phyloP scores from a whole-genome alignment of 2,329 filamentous ascomycete species.

The Cyanodermella asteris region DNA sequence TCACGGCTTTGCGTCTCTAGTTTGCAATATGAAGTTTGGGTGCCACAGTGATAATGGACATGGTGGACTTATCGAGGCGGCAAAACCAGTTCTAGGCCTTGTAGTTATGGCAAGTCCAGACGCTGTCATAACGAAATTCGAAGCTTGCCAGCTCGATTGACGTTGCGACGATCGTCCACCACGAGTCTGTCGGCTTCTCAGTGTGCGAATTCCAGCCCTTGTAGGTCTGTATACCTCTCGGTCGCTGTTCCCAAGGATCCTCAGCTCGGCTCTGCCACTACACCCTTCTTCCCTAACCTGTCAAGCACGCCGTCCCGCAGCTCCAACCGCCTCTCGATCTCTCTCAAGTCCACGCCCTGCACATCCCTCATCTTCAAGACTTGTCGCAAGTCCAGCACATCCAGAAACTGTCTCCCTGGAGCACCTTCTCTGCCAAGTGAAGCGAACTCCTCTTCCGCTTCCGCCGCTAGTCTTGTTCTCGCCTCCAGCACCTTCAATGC shows the following conservation, averaged over 20 bases:
- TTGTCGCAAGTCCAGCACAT: conserved; percentile 28
- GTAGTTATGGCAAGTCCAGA: too few species aligned
- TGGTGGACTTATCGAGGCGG: too few species aligned
- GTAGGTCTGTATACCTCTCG: too few species aligned
- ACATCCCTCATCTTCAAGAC: conserved; percentile 26
- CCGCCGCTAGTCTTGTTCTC: conserved; percentile 26
- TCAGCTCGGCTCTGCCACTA: conserved; percentile 12
- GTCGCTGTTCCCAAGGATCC: too few species aligned
- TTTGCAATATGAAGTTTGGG: too few species aligned
- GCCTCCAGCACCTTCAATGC: conserved; percentile 31
- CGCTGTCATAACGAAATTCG: too few species aligned
- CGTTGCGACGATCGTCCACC: too few species aligned
- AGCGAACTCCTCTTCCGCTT: conserved; percentile 32
- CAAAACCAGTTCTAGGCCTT: too few species aligned
- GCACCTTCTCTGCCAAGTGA: conserved; percentile 18
- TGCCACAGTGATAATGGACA: too few species aligned
- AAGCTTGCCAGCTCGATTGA: too few species aligned
- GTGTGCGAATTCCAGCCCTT: neutral
- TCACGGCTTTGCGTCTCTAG: too few species aligned
- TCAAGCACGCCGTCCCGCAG: conserved; percentile 22
- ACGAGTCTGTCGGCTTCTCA: neutral
- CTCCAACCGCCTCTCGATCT: conserved; percentile 23
- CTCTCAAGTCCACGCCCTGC: conserved; percentile 13
- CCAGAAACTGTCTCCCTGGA: conserved; percentile 23
- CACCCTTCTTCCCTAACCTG: conserved; percentile 15